Conservation (phyloP, 345 rosid genomes). For the Kandelia obovata region DNA sequence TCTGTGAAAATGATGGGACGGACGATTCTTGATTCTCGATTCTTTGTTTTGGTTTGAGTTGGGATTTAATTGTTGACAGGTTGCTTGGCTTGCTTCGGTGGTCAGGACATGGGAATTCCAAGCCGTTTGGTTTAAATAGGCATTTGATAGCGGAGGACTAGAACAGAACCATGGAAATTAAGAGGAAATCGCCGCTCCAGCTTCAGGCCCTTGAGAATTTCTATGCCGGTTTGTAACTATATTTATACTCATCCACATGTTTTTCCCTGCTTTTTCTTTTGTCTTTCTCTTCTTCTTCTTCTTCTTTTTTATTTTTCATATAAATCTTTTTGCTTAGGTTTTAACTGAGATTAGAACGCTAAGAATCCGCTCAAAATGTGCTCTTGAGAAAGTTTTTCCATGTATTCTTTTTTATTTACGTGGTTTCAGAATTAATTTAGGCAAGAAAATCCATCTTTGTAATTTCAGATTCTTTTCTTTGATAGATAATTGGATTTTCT, state of each 20-base stretch:
- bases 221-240: slow-evolving; percentile 44
- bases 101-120: slow-evolving; percentile 15
- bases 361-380: too few species aligned
- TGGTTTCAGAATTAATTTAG: too few species aligned
- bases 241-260: background rate
- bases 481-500: too few species aligned
- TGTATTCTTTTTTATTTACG: too few species aligned
- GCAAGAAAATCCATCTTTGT: too few species aligned
- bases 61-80: background rate
- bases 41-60: background rate
- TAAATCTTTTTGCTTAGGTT: background rate
- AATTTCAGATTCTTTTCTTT: too few species aligned
- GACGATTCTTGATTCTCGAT: too few species aligned
- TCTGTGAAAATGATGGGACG: too few species aligned
- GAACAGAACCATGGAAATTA: slow-evolving; percentile 29
- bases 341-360: too few species aligned
- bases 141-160: background rate
- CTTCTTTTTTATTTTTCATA: background rate
- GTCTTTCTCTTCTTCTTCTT: background rate
- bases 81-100: background rate
- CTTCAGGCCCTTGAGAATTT: slow-evolving; percentile 62
- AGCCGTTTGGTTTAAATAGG: background rate
- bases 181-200: slow-evolving; percentile 71
- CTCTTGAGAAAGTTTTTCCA: too few species aligned
- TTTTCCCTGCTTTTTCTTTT: background rate